These are phyloP conservation scores for Xanthoceras sorbifolium DNA, from an alignment of 345 rosid genomes.

Conservation along the genomic window DNA sequence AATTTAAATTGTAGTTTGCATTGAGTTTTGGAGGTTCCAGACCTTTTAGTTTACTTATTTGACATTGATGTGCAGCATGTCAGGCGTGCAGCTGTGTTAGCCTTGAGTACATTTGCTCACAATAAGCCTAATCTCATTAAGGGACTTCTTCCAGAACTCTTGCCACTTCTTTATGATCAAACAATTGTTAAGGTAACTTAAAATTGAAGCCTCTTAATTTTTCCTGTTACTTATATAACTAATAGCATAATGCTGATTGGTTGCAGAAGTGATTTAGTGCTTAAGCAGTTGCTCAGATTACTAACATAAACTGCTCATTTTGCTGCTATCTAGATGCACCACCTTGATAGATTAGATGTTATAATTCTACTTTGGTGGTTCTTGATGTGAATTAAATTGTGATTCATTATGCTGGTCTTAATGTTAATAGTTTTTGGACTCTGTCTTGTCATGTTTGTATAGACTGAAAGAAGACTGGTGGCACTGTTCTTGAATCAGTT, in stretches of 20 bases:
- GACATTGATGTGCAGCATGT: conserved; percentile 74
- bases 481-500: conserved; percentile 2
- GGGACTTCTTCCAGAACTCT: conserved; percentile 80
- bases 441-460: background rate
- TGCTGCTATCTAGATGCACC: background rate
- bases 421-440: background rate
- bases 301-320: background rate
- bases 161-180: conserved; percentile 96
- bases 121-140: conserved; percentile 94
- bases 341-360: background rate
- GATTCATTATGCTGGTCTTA: background rate
- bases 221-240: background rate
- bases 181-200: conserved; percentile 83
- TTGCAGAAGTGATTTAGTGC: background rate
- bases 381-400: background rate
- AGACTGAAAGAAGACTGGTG: background rate
- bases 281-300: background rate
- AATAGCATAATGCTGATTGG: background rate
- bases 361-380: background rate
- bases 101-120: conserved; percentile 91
- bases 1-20: background rate
- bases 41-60: conserved; percentile 11
- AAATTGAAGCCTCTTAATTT: background rate
- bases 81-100: conserved; percentile 96
- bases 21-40: conserved; percentile 6